Evolutionary conservation across 768 basidiomycete species (phyloP), one percentile per base, ranked within the genome.

Genomic region (Hygrocybe punicea): DNA sequence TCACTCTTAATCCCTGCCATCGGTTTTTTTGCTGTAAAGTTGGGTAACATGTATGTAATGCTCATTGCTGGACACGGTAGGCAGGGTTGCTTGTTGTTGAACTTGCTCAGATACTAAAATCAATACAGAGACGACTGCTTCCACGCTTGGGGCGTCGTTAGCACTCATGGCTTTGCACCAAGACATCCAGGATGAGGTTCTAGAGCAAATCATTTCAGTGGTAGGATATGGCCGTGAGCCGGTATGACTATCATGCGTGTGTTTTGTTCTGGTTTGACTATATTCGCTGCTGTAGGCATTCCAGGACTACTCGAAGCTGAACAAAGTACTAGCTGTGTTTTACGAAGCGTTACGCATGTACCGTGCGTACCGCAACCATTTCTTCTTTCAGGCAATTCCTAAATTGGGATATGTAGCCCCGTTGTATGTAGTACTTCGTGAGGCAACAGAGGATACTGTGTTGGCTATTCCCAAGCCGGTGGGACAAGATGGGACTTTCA

Each of bases 1-100:
- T 29, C 29, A 29, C 29, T 29, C 8, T 8, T 29, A 29, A 29
- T 29, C 29, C 29, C 29, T 29, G 29, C 8, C 29, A 25, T 5
- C 13, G 39, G 24, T 46, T 29, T 23, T 40, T 19, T 6, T 3
- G 37, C 21, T 8, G 16, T 45, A 37, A 55, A 81, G 81, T 79
- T 82, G 48, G 82, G 81, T 5, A 84, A 84, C 50, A 63, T 81
- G 1, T 84, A 76, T 59, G 60, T 76, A 10, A 70, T 82, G 82
- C 77, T 3, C 42, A 49, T 57, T 13, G 9, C 19, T 24, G n/a
- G 36, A 17, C 52, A 51, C 36, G 49, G 35, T 6, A 42, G 14
- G 40, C 3, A 42, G 40, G 40, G 40, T 16, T 42, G 82, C 77
- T 3, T 51, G 51, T 57, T 13, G 16, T 16, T 17, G 21, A 34